Percentiles rank a stretch among this genome's conserved stretches.
phyloP scores from a whole-genome alignment of 352 stramenopile genomes.

The Phytopythium delawarense region DNA sequence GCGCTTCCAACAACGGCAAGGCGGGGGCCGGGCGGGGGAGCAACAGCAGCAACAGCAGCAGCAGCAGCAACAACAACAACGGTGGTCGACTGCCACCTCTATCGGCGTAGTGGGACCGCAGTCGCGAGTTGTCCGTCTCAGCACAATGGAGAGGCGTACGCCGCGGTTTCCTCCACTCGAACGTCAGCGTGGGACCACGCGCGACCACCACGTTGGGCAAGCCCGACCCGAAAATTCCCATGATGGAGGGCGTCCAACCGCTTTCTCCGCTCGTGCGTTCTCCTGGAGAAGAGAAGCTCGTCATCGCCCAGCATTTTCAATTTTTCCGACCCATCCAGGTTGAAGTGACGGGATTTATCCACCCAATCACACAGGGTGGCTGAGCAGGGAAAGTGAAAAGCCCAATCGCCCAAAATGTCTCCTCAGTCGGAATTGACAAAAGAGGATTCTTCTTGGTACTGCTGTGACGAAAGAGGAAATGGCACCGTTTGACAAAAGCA shows the following conservation, averaged over 20 bases:
- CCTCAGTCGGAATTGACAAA: no score
- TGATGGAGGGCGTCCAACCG: not conserved
- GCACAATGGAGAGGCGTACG: not conserved
- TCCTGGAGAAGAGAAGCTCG: not conserved
- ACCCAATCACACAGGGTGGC: no score
- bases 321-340: no score
- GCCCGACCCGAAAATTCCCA: not conserved
- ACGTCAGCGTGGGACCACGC: not conserved
- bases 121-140: not conserved
- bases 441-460: no score
- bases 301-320: no score
- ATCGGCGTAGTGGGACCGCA: not conserved
- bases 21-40: not conserved
- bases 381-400: no score
- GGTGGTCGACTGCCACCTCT: not conserved
- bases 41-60: not conserved
- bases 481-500: no score
- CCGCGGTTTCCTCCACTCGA: no score
- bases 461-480: no score
- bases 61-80: not conserved
- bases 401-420: no score
- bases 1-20: not conserved
- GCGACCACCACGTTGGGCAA: not conserved
- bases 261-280: not conserved
- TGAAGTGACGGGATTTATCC: no score